These are phyloP conservation scores for Berkeleyomyces basicola DNA, from an alignment of 2,329 filamentous ascomycete species.

Conservation along the genomic window DNA sequence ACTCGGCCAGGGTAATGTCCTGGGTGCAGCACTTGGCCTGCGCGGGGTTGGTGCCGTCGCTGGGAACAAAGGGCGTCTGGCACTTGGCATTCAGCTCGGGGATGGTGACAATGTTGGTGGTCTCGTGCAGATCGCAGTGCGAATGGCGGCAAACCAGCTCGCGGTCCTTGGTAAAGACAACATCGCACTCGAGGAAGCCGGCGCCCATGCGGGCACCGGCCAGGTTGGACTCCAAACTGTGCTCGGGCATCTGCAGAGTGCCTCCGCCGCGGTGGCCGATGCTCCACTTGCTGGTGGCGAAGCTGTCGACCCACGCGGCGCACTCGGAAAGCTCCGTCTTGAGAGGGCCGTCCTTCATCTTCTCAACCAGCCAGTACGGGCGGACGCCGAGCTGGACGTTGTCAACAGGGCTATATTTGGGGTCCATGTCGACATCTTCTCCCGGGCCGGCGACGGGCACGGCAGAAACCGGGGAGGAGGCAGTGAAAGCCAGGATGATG, in stretches of 20 bases:
- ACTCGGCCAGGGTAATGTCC: constrained; percentile 52
- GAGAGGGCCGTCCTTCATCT: constrained; percentile 42
- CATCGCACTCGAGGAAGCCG: constrained; percentile 51
- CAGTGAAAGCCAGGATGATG: constrained; percentile 1
- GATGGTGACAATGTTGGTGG: constrained; percentile 47
- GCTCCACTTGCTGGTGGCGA: constrained; percentile 36
- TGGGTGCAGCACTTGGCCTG: constrained; percentile 53
- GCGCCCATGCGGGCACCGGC: constrained; percentile 52
- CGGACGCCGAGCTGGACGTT: constrained; percentile 44
- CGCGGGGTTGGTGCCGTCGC: constrained; percentile 33
- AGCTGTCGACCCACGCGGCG: constrained; percentile 30
- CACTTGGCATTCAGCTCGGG: constrained; percentile 49
- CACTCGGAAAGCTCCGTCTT: constrained; percentile 44
- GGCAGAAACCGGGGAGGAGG: constrained; percentile 2
- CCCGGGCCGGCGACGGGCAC: neutral
- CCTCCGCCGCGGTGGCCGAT: constrained; percentile 47
- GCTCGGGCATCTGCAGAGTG: constrained; percentile 47
- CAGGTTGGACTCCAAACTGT: constrained; percentile 40
- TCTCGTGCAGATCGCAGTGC: constrained; percentile 51
- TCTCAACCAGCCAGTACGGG: constrained; percentile 46
- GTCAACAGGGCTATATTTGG: constrained; percentile 22
- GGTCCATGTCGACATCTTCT: neutral
- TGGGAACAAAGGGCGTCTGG: constrained; percentile 42
- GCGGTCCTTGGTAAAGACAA: constrained; percentile 47
- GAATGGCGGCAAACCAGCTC: constrained; percentile 52